Percentiles rank a stretch among this genome's conserved stretches.
Evolutionary conservation across 257 asterid genomes (phyloP).

Genomic region (Solanum virginianum): DNA sequence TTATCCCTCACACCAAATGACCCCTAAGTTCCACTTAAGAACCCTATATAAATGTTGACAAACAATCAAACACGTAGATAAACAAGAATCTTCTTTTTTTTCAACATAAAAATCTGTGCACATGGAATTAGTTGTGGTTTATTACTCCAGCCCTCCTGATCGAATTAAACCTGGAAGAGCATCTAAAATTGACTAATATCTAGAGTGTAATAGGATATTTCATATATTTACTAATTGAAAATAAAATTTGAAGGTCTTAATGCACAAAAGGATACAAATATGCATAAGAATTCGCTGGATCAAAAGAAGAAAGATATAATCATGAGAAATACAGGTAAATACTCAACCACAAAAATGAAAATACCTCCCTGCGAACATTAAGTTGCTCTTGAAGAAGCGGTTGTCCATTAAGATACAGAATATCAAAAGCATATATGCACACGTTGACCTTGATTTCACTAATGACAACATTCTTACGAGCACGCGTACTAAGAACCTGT

Average conservation of each 20-base stretch:
- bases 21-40: neutral
- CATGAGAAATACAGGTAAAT: neutral
- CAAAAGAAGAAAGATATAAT: conserved; percentile 2
- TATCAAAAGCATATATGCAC: conserved; percentile 90
- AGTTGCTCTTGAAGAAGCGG: conserved; percentile 84
- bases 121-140: neutral
- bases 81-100: neutral
- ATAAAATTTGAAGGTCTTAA: neutral
- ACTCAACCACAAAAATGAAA: neutral
- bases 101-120: neutral
- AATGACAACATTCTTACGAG: conserved; percentile 74
- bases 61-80: neutral
- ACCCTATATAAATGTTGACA: neutral
- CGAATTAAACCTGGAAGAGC: neutral
- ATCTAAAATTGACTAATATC: neutral
- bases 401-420: conserved; percentile 74
- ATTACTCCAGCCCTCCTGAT: neutral
- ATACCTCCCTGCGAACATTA: conserved; percentile 79
- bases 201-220: neutral
- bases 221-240: neutral
- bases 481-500: conserved; percentile 84
- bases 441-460: conserved; percentile 75
- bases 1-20: no score
- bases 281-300: neutral
- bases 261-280: neutral